These are phyloP conservation scores for Rhamnella rubrinervis DNA, from an alignment of 331 rosid species.

Conservation along the genomic window DNA sequence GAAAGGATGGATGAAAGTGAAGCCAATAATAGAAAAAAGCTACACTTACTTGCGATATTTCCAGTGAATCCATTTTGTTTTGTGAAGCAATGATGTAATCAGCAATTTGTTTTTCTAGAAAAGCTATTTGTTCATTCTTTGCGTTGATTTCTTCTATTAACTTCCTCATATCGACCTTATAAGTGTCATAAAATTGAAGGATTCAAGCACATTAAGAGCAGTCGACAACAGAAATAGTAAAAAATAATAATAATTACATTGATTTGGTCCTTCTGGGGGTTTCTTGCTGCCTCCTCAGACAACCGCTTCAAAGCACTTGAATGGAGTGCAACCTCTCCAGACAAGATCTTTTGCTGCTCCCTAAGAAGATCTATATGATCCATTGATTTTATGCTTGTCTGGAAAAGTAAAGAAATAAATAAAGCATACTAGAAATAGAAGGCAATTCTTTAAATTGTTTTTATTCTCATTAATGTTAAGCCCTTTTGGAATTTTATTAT, in stretches of 20 bases:
- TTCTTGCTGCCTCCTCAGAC: slow-evolving; percentile 71
- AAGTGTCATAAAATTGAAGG: slow-evolving; percentile 27
- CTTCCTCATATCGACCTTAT: slow-evolving; percentile 62
- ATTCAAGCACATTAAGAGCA: slow-evolving; percentile 29
- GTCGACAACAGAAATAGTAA: slow-evolving; percentile 18
- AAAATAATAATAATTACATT: slow-evolving; percentile 50
- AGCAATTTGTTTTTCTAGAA: slow-evolving; percentile 76
- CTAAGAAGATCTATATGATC: slow-evolving; percentile 86
- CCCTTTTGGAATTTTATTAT: not conserved
- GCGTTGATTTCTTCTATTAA: slow-evolving; percentile 74
- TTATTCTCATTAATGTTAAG: not conserved
- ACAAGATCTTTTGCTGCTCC: slow-evolving; percentile 87
- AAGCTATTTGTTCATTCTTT: slow-evolving; percentile 74
- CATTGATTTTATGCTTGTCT: slow-evolving; percentile 78
- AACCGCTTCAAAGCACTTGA: slow-evolving; percentile 87
- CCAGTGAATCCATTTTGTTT: slow-evolving; percentile 50
- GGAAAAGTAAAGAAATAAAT: slow-evolving; percentile 20
- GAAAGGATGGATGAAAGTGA: slow-evolving; percentile 9
- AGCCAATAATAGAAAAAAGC: slow-evolving; percentile 17
- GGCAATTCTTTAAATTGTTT: not conserved
- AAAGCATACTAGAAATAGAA: not conserved
- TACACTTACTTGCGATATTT: slow-evolving; percentile 61
- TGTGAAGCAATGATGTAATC: slow-evolving; percentile 50
- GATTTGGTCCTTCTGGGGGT: slow-evolving; percentile 68
- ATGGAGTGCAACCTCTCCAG: slow-evolving; percentile 93